Evolutionary conservation across 2,329 filamentous ascomycete genomes (phyloP), one percentile per base, ranked within the genome.

Genomic region (Aureobasidium subglaciale): DNA sequence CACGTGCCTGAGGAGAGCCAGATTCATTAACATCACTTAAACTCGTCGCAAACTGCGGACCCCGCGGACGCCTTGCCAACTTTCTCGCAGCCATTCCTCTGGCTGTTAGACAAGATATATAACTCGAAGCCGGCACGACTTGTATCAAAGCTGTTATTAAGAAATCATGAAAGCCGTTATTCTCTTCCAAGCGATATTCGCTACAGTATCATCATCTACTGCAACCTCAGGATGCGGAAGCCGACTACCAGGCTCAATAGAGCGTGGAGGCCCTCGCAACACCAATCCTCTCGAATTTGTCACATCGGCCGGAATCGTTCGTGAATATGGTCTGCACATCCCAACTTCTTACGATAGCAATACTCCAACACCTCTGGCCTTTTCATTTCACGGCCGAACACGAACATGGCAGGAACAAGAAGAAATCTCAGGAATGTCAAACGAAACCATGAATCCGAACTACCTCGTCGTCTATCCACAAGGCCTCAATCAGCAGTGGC

Each of bases 381-480:
- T 79, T 30, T 77, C 77, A 6, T 79, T 73, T 60, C 76, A 79
- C 55, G 77, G 76, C 4, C 68, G 71, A 6, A 62, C 61, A 15
- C 68, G 71, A 45, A 65, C 67, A 27, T 68, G 70, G 37, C 59
- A 64, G 35, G 65, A 68, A 10, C 70, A 77, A 58, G 71, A 74
- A 59, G 57, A 63, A 2, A 67, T 77, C 2, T 73, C 75, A 11
- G 70, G 73, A 49, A 77, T 79, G 61, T 74, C 72, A 34, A 73
- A 76, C 52, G 63, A 70, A 16, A 63, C 64, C 2, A 74, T 73
- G 62, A 77, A 76, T 30, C 71, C 71, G 5, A 58, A 75, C 27
- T 70, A 69, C 1, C 73, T 78, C 38, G 67, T 69, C 1, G 68
- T 76, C 2, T 78, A 77, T 60, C 74, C 74, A 1, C 65, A 75